A percentile compares a stretch with the other conserved stretches of the same genome.
These are phyloP conservation scores for Aspergillus sp. DNA, from an alignment of 2,329 filamentous ascomycete genomes.

Conservation along the genomic window DNA sequence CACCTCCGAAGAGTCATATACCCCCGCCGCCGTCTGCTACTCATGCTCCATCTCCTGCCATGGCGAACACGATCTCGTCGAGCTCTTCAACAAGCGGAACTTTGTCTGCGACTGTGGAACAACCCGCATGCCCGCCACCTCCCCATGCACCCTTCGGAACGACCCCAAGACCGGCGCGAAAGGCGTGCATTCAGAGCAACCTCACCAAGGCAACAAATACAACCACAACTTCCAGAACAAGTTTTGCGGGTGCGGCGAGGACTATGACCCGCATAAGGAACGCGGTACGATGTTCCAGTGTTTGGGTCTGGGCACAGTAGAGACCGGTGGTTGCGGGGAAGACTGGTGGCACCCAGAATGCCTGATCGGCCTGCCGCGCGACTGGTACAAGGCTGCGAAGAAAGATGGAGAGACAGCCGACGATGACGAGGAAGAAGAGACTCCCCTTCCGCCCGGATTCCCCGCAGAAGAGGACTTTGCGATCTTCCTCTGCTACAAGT, in stretches of 20 bases:
- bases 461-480: constrained; percentile 88
- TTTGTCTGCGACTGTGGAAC: constrained; percentile 98
- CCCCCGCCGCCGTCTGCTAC: constrained; percentile 86
- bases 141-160: constrained; percentile 74
- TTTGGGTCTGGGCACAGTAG: constrained; percentile 75
- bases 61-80: constrained; percentile 89
- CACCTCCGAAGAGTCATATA: constrained; percentile 63
- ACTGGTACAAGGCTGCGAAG: constrained; percentile 54
- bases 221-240: constrained; percentile 93
- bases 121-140: constrained; percentile 69
- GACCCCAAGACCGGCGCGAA: constrained; percentile 73
- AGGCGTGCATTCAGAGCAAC: constrained; percentile 74
- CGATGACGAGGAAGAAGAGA: constrained; percentile 53
- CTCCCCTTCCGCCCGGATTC: constrained; percentile 79
- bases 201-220: constrained; percentile 76
- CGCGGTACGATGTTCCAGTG: constrained; percentile 99
- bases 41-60: constrained; percentile 96
- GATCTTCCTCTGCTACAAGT: constrained; percentile 91
- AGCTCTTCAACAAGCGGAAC: constrained; percentile 93
- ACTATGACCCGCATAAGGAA: constrained; percentile 85
- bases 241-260: constrained; percentile 86
- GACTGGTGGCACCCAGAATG: constrained; percentile 98
- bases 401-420: constrained; percentile 23
- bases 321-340: constrained; percentile 88
- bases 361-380: constrained; percentile 74